Conservation (phyloP, 2,329 filamentous ascomycete species). For the Penicillium sp. region DNA sequence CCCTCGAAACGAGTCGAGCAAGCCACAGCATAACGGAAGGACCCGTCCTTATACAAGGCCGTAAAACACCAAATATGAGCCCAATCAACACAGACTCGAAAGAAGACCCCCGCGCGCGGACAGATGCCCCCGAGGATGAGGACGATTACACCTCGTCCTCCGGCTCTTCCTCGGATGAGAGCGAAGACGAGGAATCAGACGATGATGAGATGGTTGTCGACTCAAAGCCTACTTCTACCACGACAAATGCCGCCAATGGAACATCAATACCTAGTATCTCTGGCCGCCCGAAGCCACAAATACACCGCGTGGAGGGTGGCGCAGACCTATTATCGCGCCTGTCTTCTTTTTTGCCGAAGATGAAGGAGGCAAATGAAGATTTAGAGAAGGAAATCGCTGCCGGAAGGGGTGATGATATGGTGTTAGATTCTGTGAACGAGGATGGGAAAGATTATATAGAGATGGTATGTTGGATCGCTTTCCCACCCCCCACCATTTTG, state of each 20-base stretch:
- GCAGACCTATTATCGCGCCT: constrained; percentile 42
- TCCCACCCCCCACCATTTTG: no score
- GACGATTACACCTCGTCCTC: constrained; percentile 31
- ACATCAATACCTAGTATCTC: constrained; percentile 32
- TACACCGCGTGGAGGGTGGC: constrained; percentile 31
- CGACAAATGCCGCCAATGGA: neutral
- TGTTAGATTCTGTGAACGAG: constrained; percentile 41
- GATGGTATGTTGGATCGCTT: constrained; percentile 41
- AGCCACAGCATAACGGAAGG: neutral
- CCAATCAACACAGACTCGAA: neutral
- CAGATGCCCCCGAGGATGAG: constrained; percentile 17
- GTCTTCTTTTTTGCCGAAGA: constrained; percentile 46
- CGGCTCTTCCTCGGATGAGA: constrained; percentile 29
- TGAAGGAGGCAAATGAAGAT: constrained; percentile 49
- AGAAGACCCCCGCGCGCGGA: constrained; percentile 6
- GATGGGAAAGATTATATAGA: constrained; percentile 46
- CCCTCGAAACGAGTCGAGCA: neutral
- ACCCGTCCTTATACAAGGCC: no score
- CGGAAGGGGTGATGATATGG: constrained; percentile 34
- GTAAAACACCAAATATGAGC: constrained; percentile 11
- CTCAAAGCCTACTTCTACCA: neutral
- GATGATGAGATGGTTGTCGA: constrained; percentile 17
- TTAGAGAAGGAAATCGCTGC: constrained; percentile 44
- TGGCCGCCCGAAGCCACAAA: constrained; percentile 40
- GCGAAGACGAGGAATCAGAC: constrained; percentile 30